These are phyloP conservation scores for Acanthamoeba triangularis DNA, from an alignment of 208 protist genomes.

Conservation along the genomic window DNA sequence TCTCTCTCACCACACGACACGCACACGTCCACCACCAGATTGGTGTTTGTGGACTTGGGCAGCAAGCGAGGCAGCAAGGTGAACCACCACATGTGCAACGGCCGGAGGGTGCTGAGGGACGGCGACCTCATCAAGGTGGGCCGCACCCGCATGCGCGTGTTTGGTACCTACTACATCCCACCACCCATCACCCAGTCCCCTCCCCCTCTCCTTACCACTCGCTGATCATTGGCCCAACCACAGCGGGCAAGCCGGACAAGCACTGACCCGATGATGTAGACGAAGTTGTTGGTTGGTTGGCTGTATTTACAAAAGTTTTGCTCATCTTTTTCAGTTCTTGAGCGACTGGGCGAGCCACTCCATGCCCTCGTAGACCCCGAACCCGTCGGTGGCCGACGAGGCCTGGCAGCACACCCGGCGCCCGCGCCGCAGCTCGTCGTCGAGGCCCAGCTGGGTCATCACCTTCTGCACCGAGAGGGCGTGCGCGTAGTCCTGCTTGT, in stretches of 20 bases:
- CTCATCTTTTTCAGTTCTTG: background rate
- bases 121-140: conserved; percentile 61
- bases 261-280: background rate
- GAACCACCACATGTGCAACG: conserved; percentile 42
- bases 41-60: conserved; percentile 60
- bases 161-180: background rate
- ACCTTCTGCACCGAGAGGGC: background rate
- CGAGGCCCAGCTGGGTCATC: too few relatives aligned
- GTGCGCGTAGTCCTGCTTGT: conserved; percentile 95
- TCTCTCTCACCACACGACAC: background rate
- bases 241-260: background rate
- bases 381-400: background rate
- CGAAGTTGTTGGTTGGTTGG: too few relatives aligned
- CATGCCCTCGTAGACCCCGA: background rate
- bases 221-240: too few relatives aligned
- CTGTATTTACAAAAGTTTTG: too few relatives aligned
- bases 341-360: background rate
- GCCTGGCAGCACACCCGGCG: background rate
- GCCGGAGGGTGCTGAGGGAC: background rate
- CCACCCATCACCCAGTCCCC: background rate
- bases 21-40: background rate
- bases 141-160: conserved; percentile 36
- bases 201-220: too few relatives aligned
- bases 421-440: too few relatives aligned
- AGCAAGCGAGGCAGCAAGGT: conserved; percentile 41